Percentiles rank a stretch among this genome's conserved stretches.
Conservation (phyloP, 176 grass and related monocot species). For the Carex parvula region DNA sequence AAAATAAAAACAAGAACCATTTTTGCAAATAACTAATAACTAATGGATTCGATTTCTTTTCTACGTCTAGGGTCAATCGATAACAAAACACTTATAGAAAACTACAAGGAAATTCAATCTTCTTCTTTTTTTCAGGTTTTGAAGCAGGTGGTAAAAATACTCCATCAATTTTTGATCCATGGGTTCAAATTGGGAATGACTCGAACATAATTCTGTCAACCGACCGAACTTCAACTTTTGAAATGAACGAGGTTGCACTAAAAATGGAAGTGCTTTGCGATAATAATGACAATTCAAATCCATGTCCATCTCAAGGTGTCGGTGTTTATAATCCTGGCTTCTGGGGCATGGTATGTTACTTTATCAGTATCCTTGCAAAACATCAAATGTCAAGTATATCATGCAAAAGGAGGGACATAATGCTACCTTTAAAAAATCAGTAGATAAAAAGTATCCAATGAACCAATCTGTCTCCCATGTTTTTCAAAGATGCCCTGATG, state of each 20-base stretch:
- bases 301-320: constrained; percentile 73
- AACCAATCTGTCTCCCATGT: neutral
- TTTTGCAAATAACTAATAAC: no score
- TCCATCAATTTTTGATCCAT: constrained; percentile 89
- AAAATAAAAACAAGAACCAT: neutral
- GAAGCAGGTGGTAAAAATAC: constrained; percentile 89
- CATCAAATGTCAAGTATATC: neutral
- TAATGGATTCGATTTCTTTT: no score
- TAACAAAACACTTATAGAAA: no score
- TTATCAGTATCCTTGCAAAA: neutral
- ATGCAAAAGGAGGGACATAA: neutral
- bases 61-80: no score
- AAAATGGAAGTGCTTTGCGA: constrained; percentile 79
- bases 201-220: constrained; percentile 63
- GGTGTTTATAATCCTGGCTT: constrained; percentile 93
- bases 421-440: neutral
- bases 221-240: constrained; percentile 66
- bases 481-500: neutral
- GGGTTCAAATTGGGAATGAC: constrained; percentile 85
- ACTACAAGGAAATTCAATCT: neutral
- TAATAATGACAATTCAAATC: constrained; percentile 42
- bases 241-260: constrained; percentile 66
- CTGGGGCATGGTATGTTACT: constrained; percentile 84
- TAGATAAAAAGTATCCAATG: neutral
- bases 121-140: constrained; percentile 58